A percentile compares a stretch with the other conserved stretches of the same genome.
These are phyloP conservation scores for Barnettozyma siamensis DNA, from an alignment of 805 yeast genomes.

Conservation along the genomic window DNA sequence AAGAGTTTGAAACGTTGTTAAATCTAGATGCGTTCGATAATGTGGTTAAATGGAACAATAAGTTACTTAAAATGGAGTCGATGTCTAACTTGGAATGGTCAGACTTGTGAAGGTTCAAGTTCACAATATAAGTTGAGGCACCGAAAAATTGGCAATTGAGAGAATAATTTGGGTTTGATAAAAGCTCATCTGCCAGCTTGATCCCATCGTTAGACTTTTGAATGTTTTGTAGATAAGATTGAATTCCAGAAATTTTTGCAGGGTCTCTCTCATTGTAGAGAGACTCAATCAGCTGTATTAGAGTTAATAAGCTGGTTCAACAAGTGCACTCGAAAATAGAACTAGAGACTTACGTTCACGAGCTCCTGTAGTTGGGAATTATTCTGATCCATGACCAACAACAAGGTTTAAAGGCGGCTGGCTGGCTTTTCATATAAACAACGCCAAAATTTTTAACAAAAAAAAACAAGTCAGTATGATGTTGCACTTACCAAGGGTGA, in stretches of 20 bases:
- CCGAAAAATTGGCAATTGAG: constrained; percentile 67
- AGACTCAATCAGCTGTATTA: constrained; percentile 22
- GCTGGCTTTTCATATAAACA: no score
- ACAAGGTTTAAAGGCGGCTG: no score
- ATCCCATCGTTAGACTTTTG: constrained; percentile 57
- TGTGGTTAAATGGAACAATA: constrained; percentile 14
- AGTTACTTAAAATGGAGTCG: constrained; percentile 7
- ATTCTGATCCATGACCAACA: no score
- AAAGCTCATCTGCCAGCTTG: constrained; percentile 48
- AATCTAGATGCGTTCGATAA: constrained; percentile 9
- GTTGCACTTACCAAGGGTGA: no score
- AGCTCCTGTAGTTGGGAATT: no score
- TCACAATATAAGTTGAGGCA: constrained; percentile 71
- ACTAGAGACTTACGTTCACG: no score
- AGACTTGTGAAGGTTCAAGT: constrained; percentile 32
- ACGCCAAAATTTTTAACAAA: no score
- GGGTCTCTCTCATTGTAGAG: constrained; percentile 26
- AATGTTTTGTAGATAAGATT: constrained; percentile 47
- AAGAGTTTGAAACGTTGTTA: constrained; percentile 18
- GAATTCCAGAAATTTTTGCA: constrained; percentile 36
- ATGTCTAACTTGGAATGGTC: constrained; percentile 16
- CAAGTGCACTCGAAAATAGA: no score
- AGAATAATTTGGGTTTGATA: constrained; percentile 32
- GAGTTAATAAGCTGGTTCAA: no score
- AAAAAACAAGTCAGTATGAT: no score